Conservation (phyloP, 164 flowering plant species). For the Stephania yunnanensis region DNA sequence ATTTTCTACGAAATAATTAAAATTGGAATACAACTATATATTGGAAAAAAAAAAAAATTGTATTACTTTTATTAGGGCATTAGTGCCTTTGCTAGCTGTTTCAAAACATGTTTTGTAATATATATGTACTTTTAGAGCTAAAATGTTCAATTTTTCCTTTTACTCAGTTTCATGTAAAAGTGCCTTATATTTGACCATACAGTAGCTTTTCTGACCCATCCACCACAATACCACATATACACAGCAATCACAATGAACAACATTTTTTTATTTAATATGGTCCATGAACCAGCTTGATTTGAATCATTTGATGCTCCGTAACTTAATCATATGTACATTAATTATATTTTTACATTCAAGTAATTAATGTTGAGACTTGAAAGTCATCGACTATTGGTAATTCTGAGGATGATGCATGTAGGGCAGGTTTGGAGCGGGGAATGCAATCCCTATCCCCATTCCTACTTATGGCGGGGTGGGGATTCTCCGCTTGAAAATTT, state of each 20-base stretch:
- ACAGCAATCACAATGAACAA: neutral
- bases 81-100: neutral
- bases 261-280: neutral
- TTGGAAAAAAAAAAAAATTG: neutral
- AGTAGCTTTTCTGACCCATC: neutral
- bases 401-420: too few relatives aligned
- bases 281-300: neutral
- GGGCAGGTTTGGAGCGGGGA: too few relatives aligned
- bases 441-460: too few relatives aligned
- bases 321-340: too few relatives aligned
- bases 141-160: neutral
- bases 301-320: neutral
- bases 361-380: too few relatives aligned
- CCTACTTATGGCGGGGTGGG: too few relatives aligned
- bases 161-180: constrained; percentile 3
- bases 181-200: neutral
- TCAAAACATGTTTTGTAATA: neutral
- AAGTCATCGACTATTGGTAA: too few relatives aligned
- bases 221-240: neutral
- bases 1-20: neutral
- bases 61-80: neutral
- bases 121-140: neutral
- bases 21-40: neutral
- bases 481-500: too few relatives aligned
- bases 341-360: too few relatives aligned